These are phyloP conservation scores for Hypomontagnella monticulosa DNA, from an alignment of 495 filamentous ascomycete genomes.

Conservation along the genomic window DNA sequence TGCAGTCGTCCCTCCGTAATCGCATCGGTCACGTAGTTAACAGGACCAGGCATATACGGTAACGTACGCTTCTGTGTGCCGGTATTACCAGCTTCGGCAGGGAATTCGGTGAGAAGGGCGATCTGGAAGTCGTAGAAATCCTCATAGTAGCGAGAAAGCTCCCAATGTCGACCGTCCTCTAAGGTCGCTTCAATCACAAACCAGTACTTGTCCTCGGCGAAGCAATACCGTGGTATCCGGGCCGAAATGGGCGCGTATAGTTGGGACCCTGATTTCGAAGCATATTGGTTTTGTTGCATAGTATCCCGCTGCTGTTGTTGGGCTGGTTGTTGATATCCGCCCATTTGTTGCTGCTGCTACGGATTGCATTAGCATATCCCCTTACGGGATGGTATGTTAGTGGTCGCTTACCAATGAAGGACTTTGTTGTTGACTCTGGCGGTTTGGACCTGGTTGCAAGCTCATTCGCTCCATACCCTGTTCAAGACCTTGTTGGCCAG, in stretches of 20 bases:
- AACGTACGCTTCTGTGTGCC: conserved; percentile 78
- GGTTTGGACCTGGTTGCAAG: conserved; percentile 59
- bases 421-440: conserved; percentile 56
- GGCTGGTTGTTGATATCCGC: conserved; percentile 35
- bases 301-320: conserved; percentile 39
- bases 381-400: conserved; percentile 7
- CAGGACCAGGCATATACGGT: conserved; percentile 98
- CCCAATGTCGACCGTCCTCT: conserved; percentile 92
- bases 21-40: conserved; percentile 96
- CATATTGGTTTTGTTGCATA: conserved; percentile 49
- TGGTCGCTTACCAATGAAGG: conserved; percentile 52
- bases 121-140: conserved; percentile 99
- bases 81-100: conserved; percentile 88
- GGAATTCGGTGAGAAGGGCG: conserved; percentile 90
- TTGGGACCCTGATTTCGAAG: conserved; percentile 53
- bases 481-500: conserved; percentile 60
- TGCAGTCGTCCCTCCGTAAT: conserved; percentile 93
- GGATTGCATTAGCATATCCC: conserved; percentile 28
- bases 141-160: conserved; percentile 91
- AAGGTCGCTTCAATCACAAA: conserved; percentile 93
- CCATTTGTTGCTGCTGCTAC: conserved; percentile 34
- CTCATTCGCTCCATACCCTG: conserved; percentile 85
- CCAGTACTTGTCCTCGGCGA: conserved; percentile 98
- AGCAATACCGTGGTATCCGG: conserved; percentile 91
- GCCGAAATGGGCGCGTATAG: conserved; percentile 71